Conservation (phyloP, 768 basidiomycete species). For the Macrolepiota albuminosa region DNA sequence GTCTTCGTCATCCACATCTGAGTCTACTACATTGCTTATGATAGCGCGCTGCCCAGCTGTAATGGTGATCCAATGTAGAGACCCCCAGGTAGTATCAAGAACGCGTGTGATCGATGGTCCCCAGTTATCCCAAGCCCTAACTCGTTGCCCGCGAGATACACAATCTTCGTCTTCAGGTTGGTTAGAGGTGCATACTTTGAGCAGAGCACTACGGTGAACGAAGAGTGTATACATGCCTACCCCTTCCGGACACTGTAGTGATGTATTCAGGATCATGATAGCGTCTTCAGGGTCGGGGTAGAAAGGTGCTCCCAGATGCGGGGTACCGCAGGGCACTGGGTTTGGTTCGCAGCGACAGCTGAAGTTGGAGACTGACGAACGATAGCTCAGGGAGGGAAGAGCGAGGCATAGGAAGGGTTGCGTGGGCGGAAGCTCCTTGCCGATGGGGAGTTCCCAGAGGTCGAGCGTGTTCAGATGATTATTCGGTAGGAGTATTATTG, state of each 20-base stretch:
- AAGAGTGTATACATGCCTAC: slow-evolving; percentile 4
- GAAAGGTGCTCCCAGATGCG: slow-evolving; percentile 5
- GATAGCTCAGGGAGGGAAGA: not conserved
- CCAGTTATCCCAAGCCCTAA: slow-evolving; percentile 15
- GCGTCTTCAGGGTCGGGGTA: slow-evolving; percentile 4
- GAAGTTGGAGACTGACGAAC: not conserved
- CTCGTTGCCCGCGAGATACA: not conserved
- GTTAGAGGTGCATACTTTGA: not conserved
- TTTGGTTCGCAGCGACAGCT: slow-evolving; percentile 15
- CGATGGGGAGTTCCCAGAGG: slow-evolving; percentile 17
- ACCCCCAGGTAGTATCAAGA: slow-evolving; percentile 7
- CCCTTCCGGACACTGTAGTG: not conserved
- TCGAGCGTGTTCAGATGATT: slow-evolving; percentile 17
- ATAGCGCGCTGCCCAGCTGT: slow-evolving; percentile 20
- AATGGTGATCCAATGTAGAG: slow-evolving; percentile 19
- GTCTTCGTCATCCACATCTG: not conserved
- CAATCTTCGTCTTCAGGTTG: not conserved
- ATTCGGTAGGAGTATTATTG: slow-evolving; percentile 22
- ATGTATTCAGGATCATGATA: slow-evolving; percentile 8
- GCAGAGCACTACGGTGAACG: slow-evolving; percentile 7
- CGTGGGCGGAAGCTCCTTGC: not conserved
- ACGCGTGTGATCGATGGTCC: slow-evolving; percentile 17
- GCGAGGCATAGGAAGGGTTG: slow-evolving; percentile 3
- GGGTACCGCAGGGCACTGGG: not conserved
- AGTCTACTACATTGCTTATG: not conserved